phyloP scores from a whole-genome alignment of 73 alveolate genomes.

The Uronychia setigera region DNA sequence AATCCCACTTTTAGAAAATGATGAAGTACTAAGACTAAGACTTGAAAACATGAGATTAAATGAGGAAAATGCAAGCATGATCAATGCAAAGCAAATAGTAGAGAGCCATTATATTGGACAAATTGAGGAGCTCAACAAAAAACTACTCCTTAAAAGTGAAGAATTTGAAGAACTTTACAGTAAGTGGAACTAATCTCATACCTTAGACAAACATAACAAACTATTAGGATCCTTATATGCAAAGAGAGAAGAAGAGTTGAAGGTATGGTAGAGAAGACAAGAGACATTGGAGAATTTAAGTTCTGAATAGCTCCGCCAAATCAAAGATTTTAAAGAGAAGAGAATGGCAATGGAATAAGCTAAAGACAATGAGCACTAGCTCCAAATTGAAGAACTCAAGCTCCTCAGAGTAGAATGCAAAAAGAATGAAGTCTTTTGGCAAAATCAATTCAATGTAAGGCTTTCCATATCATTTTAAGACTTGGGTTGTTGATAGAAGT shows the following conservation, averaged over 20 bases:
- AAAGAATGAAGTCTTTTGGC: not conserved
- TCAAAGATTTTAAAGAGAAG: constrained; percentile 1
- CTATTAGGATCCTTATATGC: constrained; percentile 9
- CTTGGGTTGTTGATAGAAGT: constrained; percentile 3
- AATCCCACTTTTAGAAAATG: constrained; percentile 4
- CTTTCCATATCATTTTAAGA: not conserved
- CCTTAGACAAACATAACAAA: not conserved
- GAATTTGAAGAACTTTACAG: constrained; percentile 33
- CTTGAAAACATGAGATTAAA: constrained; percentile 18
- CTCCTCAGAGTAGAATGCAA: constrained; percentile 21
- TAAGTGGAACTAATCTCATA: not conserved
- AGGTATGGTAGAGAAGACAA: constrained; percentile 25
- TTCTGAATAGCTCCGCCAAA: not conserved
- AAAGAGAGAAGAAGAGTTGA: constrained; percentile 30
- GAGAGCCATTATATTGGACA: not conserved
- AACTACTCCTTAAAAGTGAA: constrained; percentile 5
- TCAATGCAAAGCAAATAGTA: constrained; percentile 16
- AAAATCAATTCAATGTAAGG: not conserved
- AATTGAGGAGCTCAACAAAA: constrained; percentile 8
- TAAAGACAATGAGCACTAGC: constrained; percentile 25
- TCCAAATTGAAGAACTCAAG: constrained; percentile 13
- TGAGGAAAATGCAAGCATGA: constrained; percentile 10
- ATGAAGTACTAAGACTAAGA: constrained; percentile 4
- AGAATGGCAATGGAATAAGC: not conserved
- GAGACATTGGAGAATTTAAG: not conserved